A percentile compares a stretch with the other conserved stretches of the same genome.
These are phyloP conservation scores for Talaromyces trachyspermus DNA, from an alignment of 495 filamentous ascomycete genomes.

Conservation along the genomic window DNA sequence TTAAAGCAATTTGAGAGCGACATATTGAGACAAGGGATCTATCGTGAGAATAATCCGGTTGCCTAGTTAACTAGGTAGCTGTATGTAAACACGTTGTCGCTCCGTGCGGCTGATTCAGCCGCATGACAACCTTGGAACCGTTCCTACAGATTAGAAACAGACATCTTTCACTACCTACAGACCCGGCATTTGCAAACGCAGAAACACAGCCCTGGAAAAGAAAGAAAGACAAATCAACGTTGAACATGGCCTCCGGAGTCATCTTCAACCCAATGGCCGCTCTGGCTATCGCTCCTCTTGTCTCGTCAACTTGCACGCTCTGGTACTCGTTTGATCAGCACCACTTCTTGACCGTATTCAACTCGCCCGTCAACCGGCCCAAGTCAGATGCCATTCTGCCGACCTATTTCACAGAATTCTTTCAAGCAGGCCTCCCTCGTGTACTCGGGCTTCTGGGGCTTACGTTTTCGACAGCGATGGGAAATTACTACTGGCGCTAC, in stretches of 20 bases:
- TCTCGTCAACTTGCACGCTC: constrained; percentile 33
- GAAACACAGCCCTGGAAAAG: no score
- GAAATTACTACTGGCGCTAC: constrained; percentile 7
- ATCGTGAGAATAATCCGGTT: no score
- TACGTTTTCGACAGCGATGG: background rate
- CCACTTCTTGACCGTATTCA: constrained; percentile 19
- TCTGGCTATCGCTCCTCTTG: constrained; percentile 27
- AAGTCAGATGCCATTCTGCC: constrained; percentile 15
- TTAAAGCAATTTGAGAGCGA: no score
- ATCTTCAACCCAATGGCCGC: constrained; percentile 32
- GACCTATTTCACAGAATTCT: constrained; percentile 11
- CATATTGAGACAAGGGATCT: no score
- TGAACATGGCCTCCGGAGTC: constrained; percentile 27
- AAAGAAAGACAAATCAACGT: no score
- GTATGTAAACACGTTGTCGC: no score
- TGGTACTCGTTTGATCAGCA: constrained; percentile 26
- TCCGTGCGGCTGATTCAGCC: no score
- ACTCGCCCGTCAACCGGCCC: constrained; percentile 5
- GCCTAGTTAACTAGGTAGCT: no score
- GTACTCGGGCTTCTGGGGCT: background rate
- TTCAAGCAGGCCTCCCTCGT: constrained; percentile 11
- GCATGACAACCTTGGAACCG: background rate
- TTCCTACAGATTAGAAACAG: no score
- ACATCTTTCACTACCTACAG: no score
- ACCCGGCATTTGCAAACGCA: no score